Conservation (phyloP, 2,329 filamentous ascomycete genomes). For the Grosmannia penicillata region DNA sequence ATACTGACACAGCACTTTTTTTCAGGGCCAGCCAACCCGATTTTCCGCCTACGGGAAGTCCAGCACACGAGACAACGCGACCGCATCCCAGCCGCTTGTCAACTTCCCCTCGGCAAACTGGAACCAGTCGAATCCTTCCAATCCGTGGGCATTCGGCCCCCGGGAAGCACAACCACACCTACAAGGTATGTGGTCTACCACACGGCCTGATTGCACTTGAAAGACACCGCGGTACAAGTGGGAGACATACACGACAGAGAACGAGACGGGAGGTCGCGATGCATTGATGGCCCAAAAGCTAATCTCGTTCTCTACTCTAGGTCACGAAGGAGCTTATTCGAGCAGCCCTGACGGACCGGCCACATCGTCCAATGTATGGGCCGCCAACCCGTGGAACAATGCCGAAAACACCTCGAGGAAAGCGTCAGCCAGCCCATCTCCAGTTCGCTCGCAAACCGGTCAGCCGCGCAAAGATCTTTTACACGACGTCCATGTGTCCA, state of each 20-base stretch:
- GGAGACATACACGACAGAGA: no score
- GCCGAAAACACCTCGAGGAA: conserved; percentile 29
- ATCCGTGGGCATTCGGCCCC: conserved; percentile 36
- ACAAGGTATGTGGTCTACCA: conserved; percentile 38
- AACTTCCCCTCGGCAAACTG: conserved; percentile 21
- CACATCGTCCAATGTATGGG: conserved; percentile 1
- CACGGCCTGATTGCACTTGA: no score
- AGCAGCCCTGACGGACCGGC: not conserved
- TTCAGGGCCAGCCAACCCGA: conserved; percentile 22
- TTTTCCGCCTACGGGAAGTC: conserved; percentile 22
- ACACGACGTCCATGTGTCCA: conserved; percentile 26
- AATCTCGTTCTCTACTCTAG: no score
- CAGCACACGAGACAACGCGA: conserved; percentile 15
- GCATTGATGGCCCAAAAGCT: no score
- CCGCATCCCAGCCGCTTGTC: conserved; percentile 19
- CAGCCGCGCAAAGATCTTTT: conserved; percentile 26
- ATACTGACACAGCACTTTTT: conserved; percentile 1
- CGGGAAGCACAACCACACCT: conserved; percentile 26
- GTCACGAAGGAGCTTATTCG: conserved; percentile 20
- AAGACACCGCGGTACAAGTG: no score
- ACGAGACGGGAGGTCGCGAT: no score
- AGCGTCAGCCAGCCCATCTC: conserved; percentile 40
- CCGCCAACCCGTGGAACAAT: conserved; percentile 41
- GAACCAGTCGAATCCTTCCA: conserved; percentile 17
- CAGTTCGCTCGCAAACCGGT: conserved; percentile 33